Conservation (phyloP, 1,284 basidiomycete genomes). For the Exobasidium rhododendri region DNA sequence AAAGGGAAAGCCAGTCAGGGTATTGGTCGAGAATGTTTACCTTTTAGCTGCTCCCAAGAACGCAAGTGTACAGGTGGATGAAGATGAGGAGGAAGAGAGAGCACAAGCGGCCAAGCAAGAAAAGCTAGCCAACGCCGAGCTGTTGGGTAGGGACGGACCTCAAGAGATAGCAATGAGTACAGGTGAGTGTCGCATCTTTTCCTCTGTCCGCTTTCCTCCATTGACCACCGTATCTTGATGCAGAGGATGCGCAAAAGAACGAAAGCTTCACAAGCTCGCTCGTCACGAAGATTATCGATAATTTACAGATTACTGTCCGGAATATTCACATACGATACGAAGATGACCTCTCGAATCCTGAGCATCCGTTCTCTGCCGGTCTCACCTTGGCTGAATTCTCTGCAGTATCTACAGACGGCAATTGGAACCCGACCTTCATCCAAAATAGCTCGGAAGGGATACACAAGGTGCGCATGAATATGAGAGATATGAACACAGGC, state of each 20-base stretch:
- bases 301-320: constrained; percentile 83
- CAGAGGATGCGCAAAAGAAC: constrained; percentile 69
- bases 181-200: constrained; percentile 11
- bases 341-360: constrained; percentile 87
- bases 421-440: constrained; percentile 93
- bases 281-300: constrained; percentile 88
- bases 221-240: too few relatives aligned
- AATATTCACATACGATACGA: constrained; percentile 75
- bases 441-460: constrained; percentile 83
- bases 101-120: constrained; percentile 84
- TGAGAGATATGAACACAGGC: background rate
- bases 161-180: constrained; percentile 28
- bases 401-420: constrained; percentile 84
- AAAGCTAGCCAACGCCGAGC: constrained; percentile 80
- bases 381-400: constrained; percentile 88
- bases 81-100: constrained; percentile 78
- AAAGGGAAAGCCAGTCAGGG: constrained; percentile 86
- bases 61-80: constrained; percentile 67
- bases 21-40: constrained; percentile 90
- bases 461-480: constrained; percentile 67
- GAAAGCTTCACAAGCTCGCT: constrained; percentile 80
- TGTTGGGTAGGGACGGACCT: constrained; percentile 59
- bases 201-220: constrained; percentile 15
- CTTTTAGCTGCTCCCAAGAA: constrained; percentile 84
- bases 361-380: constrained; percentile 93